phyloP scores from a whole-genome alignment of 768 basidiomycete genomes.

The Kwoniella shandongensis region DNA sequence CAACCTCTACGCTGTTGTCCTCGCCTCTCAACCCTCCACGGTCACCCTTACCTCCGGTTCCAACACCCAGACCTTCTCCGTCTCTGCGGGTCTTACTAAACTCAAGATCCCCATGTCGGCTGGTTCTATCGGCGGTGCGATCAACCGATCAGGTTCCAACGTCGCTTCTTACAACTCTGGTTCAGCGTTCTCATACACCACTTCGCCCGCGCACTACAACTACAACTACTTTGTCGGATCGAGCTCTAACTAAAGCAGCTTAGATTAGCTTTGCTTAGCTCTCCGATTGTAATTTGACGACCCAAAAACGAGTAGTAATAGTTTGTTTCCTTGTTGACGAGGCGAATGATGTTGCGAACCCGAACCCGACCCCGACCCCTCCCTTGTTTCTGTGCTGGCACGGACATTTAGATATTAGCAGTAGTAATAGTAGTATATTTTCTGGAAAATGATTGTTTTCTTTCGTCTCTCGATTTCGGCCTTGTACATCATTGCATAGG shows the following conservation, averaged over 20 bases:
- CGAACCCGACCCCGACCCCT: not conserved
- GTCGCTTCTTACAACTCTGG: slow-evolving; percentile 53
- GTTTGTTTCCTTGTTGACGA: not conserved
- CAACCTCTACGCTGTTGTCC: slow-evolving; percentile 65
- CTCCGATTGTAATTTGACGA: slow-evolving; percentile 8
- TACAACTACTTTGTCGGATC: slow-evolving; percentile 55
- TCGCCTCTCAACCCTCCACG: slow-evolving; percentile 60
- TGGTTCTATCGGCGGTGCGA: slow-evolving; percentile 61
- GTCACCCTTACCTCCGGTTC: slow-evolving; percentile 59
- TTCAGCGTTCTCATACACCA: slow-evolving; percentile 38
- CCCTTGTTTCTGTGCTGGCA: slow-evolving; percentile 40
- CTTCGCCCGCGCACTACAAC: slow-evolving; percentile 48
- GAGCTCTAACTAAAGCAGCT: slow-evolving; percentile 31
- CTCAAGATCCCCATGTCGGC: slow-evolving; percentile 62
- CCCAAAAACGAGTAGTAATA: no score
- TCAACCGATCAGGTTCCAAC: slow-evolving; percentile 60
- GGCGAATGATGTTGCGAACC: not conserved
- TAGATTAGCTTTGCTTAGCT: no score
- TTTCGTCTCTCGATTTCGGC: not conserved
- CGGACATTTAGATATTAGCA: slow-evolving; percentile 31
- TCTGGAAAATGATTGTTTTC: slow-evolving; percentile 1
- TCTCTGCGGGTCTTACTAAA: slow-evolving; percentile 62
- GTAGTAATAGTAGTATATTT: not conserved
- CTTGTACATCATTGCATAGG: not conserved
- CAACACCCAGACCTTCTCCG: slow-evolving; percentile 48